These are phyloP conservation scores for Brassica cretica DNA, from an alignment of 345 rosid genomes.

Conservation along the genomic window DNA sequence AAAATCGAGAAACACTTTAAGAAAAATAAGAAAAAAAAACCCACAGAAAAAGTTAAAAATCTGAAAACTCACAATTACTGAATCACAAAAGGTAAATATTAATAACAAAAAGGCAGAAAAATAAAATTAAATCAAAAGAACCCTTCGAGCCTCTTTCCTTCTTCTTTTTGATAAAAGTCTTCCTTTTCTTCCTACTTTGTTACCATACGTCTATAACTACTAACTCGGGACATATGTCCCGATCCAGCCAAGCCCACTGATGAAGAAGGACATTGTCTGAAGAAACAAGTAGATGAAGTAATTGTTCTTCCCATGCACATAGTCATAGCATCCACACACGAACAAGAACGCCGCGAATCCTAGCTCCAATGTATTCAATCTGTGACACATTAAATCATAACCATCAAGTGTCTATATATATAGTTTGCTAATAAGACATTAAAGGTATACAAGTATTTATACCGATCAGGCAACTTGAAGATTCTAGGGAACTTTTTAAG, in stretches of 20 bases:
- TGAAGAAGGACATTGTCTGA: constrained; percentile 85
- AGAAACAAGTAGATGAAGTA: constrained; percentile 90
- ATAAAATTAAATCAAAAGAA: constrained; percentile 27
- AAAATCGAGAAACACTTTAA: background rate
- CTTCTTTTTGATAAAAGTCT: constrained; percentile 22
- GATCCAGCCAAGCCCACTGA: constrained; percentile 86
- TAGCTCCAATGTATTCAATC: constrained; percentile 81
- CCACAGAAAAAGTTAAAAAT: background rate
- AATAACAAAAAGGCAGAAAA: constrained; percentile 6
- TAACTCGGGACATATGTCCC: constrained; percentile 67
- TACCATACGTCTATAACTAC: constrained; percentile 18
- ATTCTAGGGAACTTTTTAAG: constrained; percentile 48
- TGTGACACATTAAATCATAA: constrained; percentile 31
- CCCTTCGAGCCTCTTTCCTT: constrained; percentile 26
- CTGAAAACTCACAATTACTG: constrained; percentile 14
- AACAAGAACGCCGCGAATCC: constrained; percentile 87
- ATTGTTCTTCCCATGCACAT: constrained; percentile 83
- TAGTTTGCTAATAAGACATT: background rate
- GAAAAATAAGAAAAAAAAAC: background rate
- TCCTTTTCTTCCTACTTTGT: constrained; percentile 31
- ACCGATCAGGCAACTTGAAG: constrained; percentile 85
- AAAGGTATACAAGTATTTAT: background rate
- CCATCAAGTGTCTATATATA: background rate
- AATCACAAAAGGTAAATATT: constrained; percentile 26
- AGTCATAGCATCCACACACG: constrained; percentile 87